phyloP scores from a whole-genome alignment of 2,329 filamentous ascomycete genomes.

The Pseudogymnoascus sp. region DNA sequence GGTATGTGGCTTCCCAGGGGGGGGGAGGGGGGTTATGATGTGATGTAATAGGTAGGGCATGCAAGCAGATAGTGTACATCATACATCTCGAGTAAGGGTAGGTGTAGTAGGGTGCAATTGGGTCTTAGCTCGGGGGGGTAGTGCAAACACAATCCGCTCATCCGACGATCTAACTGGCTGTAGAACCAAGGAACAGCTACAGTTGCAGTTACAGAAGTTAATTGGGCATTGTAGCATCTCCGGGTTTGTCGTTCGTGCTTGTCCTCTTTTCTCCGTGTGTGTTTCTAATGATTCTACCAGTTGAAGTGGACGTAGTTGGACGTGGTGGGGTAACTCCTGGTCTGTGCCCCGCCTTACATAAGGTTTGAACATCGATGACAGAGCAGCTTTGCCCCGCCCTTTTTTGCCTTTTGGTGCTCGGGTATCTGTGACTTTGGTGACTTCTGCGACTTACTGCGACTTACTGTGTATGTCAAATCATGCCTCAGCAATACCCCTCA shows the following conservation, averaged over 20 bases:
- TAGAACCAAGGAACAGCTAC: neutral
- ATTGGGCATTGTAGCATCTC: too few species aligned
- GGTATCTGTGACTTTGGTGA: too few species aligned
- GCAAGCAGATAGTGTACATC: neutral
- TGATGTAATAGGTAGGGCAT: neutral
- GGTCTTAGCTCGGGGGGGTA: too few species aligned
- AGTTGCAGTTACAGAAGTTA: neutral
- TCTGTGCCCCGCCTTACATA: neutral
- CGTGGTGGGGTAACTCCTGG: neutral
- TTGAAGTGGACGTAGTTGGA: neutral
- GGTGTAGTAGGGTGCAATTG: too few species aligned
- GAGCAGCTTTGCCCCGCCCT: neutral
- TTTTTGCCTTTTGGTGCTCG: too few species aligned
- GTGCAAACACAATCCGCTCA: too few species aligned
- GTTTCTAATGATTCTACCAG: neutral
- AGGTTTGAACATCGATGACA: conserved; percentile 1
- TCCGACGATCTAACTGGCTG: too few species aligned
- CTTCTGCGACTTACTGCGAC: too few species aligned
- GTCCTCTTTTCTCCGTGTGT: too few species aligned
- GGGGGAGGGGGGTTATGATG: neutral
- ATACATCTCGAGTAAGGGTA: neutral
- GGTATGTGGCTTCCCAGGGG: too few species aligned
- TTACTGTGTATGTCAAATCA: neutral
- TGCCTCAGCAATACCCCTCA: neutral
- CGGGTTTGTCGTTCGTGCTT: neutral